Percentiles rank a stretch among this genome's conserved stretches.
phyloP scores from a whole-genome alignment of 2,329 filamentous ascomycete species.

The Trichoderma pleuroti region DNA sequence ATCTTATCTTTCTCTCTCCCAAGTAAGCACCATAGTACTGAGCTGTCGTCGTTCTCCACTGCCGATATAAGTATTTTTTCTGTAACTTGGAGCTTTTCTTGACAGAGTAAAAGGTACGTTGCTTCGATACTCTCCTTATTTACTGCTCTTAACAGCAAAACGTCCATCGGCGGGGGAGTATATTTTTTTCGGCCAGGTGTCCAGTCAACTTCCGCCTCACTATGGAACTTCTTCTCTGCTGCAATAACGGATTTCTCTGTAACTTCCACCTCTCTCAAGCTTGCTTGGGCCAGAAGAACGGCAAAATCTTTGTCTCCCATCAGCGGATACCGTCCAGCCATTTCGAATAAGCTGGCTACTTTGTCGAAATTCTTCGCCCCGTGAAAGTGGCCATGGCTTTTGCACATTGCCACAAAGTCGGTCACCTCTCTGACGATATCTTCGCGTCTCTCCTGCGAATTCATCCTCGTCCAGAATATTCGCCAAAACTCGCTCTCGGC shows the following conservation, averaged over 20 bases:
- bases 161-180: background rate
- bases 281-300: background rate
- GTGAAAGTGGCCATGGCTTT: background rate
- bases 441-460: background rate
- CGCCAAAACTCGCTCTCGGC: conserved; percentile 1
- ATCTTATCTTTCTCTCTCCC: conserved; percentile 1
- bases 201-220: background rate
- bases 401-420: background rate
- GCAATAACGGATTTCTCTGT: background rate
- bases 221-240: background rate
- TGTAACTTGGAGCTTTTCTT: background rate
- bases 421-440: background rate
- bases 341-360: background rate
- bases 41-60: background rate
- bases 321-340: background rate
- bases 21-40: background rate
- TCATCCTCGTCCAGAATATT: background rate
- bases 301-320: background rate
- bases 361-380: background rate
- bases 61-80: background rate
- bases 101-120: background rate
- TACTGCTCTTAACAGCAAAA: background rate
- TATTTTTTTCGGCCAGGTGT: background rate
- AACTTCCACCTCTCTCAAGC: background rate
- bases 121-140: background rate